phyloP scores from a whole-genome alignment of 306 rosid genomes.

The Malus orientalis region DNA sequence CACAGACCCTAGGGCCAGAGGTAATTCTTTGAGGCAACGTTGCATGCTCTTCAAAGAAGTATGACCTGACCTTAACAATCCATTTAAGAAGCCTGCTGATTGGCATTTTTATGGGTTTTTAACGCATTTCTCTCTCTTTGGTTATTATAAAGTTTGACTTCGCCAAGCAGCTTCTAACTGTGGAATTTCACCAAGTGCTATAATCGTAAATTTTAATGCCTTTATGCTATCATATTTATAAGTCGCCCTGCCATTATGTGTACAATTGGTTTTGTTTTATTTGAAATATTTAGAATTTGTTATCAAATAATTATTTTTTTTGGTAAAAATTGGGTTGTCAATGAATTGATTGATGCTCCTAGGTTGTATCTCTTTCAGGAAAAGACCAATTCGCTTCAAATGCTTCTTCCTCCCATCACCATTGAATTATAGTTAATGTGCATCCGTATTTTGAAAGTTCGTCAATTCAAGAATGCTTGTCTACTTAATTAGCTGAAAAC shows the following conservation, averaged over 20 bases:
- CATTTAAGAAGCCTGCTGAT: not conserved
- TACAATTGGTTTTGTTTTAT: not conserved
- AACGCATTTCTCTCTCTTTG: not conserved
- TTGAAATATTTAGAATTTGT: not conserved
- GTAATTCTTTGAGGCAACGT: not conserved
- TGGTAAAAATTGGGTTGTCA: not conserved
- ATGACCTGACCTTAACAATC: not conserved
- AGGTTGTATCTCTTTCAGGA: not conserved
- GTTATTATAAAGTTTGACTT: not conserved
- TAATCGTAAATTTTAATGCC: not conserved
- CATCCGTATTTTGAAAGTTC: not conserved
- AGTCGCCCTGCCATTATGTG: not conserved
- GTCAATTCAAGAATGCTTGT: not conserved
- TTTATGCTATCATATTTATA: not conserved
- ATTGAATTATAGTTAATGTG: not conserved
- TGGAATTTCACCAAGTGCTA: not conserved
- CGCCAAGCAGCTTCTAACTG: no score
- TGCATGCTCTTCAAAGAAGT: not conserved
- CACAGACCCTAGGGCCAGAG: not conserved
- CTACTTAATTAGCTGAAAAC: not conserved
- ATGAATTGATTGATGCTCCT: not conserved
- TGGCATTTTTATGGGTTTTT: not conserved
- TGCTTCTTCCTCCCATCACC: not conserved
- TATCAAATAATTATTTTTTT: not conserved
- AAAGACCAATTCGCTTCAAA: not conserved